A percentile compares a stretch with the other conserved stretches of the same genome.
Evolutionary conservation across 805 yeast genomes (phyloP).

Genomic region (Ogataea siamensis): DNA sequence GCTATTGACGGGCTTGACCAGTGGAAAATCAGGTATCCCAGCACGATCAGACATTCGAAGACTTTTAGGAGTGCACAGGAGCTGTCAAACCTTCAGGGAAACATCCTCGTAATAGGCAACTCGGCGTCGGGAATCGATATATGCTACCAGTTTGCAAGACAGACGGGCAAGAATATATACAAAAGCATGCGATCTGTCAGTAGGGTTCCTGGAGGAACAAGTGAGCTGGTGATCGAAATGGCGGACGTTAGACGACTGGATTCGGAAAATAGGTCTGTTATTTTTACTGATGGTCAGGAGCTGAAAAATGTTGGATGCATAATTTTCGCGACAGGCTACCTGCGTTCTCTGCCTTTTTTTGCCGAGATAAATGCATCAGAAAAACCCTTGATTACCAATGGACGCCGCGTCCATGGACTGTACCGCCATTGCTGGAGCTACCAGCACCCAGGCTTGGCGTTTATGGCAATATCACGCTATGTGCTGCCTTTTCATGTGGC

Average conservation of each 20-base stretch:
- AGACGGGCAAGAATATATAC: conserved; percentile 40
- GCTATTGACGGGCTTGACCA: conserved; percentile 49
- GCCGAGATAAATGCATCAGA: conserved; percentile 27
- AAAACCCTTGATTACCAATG: conserved; percentile 42
- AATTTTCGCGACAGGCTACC: conserved; percentile 73
- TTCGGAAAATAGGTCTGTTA: conserved; percentile 36
- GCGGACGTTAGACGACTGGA: conserved; percentile 43
- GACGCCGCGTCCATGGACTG: conserved; percentile 47
- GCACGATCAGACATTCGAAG: conserved; percentile 55
- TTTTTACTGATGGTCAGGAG: conserved; percentile 47
- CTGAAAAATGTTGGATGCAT: conserved; percentile 49
- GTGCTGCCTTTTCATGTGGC: conserved; percentile 62
- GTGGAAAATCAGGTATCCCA: conserved; percentile 45
- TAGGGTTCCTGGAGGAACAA: conserved; percentile 43
- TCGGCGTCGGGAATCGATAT: conserved; percentile 74
- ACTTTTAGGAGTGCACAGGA: conserved; percentile 47
- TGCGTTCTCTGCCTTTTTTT: conserved; percentile 59
- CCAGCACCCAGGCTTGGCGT: conserved; percentile 61
- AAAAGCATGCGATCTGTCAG: conserved; percentile 50
- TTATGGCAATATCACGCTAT: conserved; percentile 60
- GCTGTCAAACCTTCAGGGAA: conserved; percentile 36
- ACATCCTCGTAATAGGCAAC: conserved; percentile 67
- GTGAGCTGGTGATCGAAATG: conserved; percentile 40
- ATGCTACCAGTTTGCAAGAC: conserved; percentile 55
- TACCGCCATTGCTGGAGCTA: conserved; percentile 60